These are phyloP conservation scores for Thelonectria olida DNA, from an alignment of 2,329 filamentous ascomycete species.

Conservation along the genomic window DNA sequence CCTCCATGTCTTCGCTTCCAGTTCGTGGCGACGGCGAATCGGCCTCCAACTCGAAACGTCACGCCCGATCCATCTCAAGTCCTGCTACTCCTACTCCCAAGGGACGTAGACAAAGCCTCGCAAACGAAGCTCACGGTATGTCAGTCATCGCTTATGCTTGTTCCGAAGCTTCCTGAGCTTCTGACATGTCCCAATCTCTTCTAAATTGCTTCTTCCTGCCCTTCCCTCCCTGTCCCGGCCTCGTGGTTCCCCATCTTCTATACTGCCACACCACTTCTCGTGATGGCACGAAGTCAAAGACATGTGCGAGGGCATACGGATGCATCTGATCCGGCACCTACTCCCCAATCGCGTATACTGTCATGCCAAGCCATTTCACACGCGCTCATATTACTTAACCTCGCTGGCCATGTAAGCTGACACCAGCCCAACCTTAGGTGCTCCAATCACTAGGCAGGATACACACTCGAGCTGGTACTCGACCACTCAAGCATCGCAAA, in stretches of 20 bases:
- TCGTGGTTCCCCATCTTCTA: background rate
- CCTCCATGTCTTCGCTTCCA: conserved; percentile 41
- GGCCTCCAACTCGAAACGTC: conserved; percentile 34
- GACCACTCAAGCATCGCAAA: conserved; percentile 55
- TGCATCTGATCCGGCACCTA: background rate
- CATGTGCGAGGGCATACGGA: conserved; percentile 1
- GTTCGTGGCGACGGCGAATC: conserved; percentile 40
- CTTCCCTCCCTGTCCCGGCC: background rate
- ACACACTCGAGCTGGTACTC: conserved; percentile 39
- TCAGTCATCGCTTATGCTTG: conserved; percentile 6
- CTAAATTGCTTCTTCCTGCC: background rate
- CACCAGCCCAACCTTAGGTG: conserved; percentile 29
- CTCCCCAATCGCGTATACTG: background rate
- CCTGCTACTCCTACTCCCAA: conserved; percentile 35
- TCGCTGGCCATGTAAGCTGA: conserved; percentile 38
- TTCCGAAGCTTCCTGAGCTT: background rate
- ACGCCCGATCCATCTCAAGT: conserved; percentile 37
- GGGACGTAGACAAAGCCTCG: conserved; percentile 34
- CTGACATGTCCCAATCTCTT: conserved; percentile 6
- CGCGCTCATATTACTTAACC: background rate
- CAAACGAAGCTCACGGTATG: conserved; percentile 46
- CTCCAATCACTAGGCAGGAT: conserved; percentile 33
- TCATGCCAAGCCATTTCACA: background rate
- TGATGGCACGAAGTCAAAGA: conserved; percentile 2
- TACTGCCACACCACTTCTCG: conserved; percentile 3